Evolutionary conservation across 108 stramenopile species (phyloP), one percentile per base, ranked within the genome.

Genomic region (Parmales sp.): DNA sequence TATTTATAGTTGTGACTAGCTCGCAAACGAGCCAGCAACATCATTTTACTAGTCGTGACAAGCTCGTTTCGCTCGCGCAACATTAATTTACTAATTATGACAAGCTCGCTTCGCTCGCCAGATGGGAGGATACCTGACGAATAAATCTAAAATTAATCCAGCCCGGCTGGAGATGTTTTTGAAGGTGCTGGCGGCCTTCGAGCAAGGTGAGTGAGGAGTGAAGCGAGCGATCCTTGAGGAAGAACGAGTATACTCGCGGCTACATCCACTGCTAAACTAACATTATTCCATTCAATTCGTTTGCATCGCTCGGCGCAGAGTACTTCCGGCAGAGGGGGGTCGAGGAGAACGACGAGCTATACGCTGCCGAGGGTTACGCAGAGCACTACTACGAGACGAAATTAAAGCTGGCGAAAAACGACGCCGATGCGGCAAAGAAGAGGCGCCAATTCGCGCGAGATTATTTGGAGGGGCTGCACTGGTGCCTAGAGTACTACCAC

Each of bases 401-500:
- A 72, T 70, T 96, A n/a, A 88, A 88, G 9, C 82, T 94, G 44
- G 74, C 68, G 5, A 78, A 73, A 2, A 66, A 69, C 9, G 73
- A 80, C 18, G 49, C 63, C 19, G 81, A 79, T 22, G 81, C 78
- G 31, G 84, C 82, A 22, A 71, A 78, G 51, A 71, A 78, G 37
- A 81, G 88, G 2, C 80, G 88, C 51, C 81, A 85, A 19, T 80
- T 94, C 67, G 92, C 78, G 29, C 76, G 88, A 13, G 85, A 91
- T 64, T 95, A 88, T 67, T 63, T 95, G 29, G 94, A 96, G 72
- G 96, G 94, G 5, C 72, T 97, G 11, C 91, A 93, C 72, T 98
- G 98, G 98, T 81, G 81, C 43, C 69, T 95, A 72, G 82, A 85
- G 45, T 98, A 98, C 76, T 98, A 98, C 74, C 95, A 98, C 79